phyloP scores from a whole-genome alignment of 1,284 basidiomycete species.

The Entoloma clypeatum region DNA sequence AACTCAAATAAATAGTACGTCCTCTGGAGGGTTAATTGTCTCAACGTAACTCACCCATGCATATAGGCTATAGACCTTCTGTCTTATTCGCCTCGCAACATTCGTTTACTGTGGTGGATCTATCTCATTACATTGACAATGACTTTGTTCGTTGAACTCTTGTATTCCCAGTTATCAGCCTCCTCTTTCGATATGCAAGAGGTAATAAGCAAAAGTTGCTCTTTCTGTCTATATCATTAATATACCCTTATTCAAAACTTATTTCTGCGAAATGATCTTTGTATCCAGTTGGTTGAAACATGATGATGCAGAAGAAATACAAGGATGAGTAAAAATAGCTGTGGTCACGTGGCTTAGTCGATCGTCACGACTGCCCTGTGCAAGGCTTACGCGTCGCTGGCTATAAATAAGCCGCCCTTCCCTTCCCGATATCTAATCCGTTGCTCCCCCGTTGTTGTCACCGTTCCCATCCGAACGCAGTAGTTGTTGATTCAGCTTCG shows the following conservation, averaged over 20 bases:
- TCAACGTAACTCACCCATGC: too few relatives aligned
- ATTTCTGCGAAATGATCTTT: background rate
- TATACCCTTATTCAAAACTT: conserved; percentile 6
- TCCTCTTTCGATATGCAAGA: conserved; percentile 5
- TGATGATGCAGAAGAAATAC: conserved; percentile 1
- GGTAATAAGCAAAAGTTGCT: conserved; percentile 10
- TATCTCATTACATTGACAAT: too few relatives aligned
- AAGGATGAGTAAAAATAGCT: conserved; percentile 14
- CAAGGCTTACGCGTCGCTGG: conserved; percentile 42
- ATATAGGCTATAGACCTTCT: too few relatives aligned
- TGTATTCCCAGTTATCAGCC: conserved; percentile 6
- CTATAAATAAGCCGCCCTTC: conserved; percentile 26
- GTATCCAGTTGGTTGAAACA: background rate
- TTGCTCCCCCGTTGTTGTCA: conserved; percentile 10
- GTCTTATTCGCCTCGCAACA: too few relatives aligned
- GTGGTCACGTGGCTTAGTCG: conserved; percentile 22
- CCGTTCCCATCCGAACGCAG: conserved; percentile 3
- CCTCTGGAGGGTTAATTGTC: too few relatives aligned
- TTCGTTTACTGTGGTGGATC: background rate
- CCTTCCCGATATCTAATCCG: conserved; percentile 18
- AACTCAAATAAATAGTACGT: conserved; percentile 25
- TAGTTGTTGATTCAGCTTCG: conserved; percentile 7
- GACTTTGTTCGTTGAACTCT: conserved; percentile 8
- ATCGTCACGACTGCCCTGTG: conserved; percentile 19
- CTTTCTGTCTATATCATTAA: too few relatives aligned